A percentile compares a stretch with the other conserved stretches of the same genome.
Evolutionary conservation across 2,329 filamentous ascomycete genomes (phyloP).

Genomic region (Talaromyces islandicus): DNA sequence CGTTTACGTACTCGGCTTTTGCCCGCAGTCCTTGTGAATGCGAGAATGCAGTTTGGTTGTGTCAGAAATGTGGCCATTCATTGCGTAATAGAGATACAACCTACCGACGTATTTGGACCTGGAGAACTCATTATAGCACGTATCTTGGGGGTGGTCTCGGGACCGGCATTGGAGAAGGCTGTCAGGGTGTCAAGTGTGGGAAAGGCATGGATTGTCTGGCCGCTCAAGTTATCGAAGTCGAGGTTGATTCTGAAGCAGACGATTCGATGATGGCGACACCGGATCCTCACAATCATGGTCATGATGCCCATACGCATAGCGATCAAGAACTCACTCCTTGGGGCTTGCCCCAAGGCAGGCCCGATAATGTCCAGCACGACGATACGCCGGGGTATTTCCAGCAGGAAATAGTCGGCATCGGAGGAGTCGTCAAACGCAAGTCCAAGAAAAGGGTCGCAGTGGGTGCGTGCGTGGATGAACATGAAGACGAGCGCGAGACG

Average conservation of each 20-base stretch:
- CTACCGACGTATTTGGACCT: slow-evolving; percentile 71
- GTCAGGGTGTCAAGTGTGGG: slow-evolving; percentile 82
- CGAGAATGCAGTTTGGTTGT: slow-evolving; percentile 66
- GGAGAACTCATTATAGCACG: slow-evolving; percentile 75
- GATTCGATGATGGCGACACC: slow-evolving; percentile 50
- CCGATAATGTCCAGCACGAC: slow-evolving; percentile 21
- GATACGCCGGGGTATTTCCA: slow-evolving; percentile 66
- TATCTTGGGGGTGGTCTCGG: slow-evolving; percentile 74
- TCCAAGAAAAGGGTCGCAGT: slow-evolving; percentile 75
- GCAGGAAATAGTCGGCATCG: slow-evolving; percentile 88
- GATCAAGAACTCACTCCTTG: background rate
- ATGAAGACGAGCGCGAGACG: slow-evolving; percentile 66
- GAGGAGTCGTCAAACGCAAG: slow-evolving; percentile 81
- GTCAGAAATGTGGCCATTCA: slow-evolving; percentile 71
- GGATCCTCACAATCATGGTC: slow-evolving; percentile 19
- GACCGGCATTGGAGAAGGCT: slow-evolving; percentile 80
- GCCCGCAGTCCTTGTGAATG: slow-evolving; percentile 55
- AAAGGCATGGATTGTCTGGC: slow-evolving; percentile 71
- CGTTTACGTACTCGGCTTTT: slow-evolving; percentile 44
- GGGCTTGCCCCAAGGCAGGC: slow-evolving; percentile 4
- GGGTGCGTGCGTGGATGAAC: slow-evolving; percentile 79
- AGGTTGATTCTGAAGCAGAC: slow-evolving; percentile 79
- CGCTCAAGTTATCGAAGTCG: slow-evolving; percentile 70
- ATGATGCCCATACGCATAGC: background rate
- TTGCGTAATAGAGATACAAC: slow-evolving; percentile 54